phyloP scores from a whole-genome alignment of 805 yeast species.

The Candida berthetii region DNA sequence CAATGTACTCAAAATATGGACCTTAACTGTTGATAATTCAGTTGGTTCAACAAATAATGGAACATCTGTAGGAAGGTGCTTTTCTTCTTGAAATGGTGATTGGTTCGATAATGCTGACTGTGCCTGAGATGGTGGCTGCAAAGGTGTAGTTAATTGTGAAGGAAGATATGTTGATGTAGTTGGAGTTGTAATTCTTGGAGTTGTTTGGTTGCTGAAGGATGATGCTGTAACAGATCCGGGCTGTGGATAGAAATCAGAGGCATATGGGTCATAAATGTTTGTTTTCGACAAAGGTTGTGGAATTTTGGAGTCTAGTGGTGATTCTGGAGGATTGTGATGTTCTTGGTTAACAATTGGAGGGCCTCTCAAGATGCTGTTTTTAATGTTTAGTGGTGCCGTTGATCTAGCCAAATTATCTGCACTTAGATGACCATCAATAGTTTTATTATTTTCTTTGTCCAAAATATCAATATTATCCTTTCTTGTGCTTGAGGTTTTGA shows the following conservation, averaged over 20 bases:
- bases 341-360: background rate
- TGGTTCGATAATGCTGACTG: background rate
- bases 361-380: background rate
- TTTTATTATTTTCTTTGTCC: no score
- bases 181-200: background rate
- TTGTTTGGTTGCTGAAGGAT: background rate
- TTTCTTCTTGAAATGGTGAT: background rate
- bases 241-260: constrained; percentile 3
- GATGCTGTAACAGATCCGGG: constrained; percentile 7
- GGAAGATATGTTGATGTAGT: background rate
- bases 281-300: constrained; percentile 5
- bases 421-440: background rate
- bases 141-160: background rate
- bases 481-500: no score
- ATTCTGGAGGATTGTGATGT: constrained; percentile 2
- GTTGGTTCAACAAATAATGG: constrained; percentile 53
- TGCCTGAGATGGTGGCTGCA: background rate
- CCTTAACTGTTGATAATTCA: constrained; percentile 44
- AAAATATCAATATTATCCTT: no score
- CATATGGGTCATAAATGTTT: constrained; percentile 10
- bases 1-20: constrained; percentile 44
- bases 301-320: constrained; percentile 4
- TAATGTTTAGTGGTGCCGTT: background rate
- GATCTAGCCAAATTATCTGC: background rate
- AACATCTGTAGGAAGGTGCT: constrained; percentile 26